Percentiles rank a stretch among this genome's conserved stretches.
Evolutionary conservation across 495 filamentous ascomycete species (phyloP).

Genomic region (Arthonia radiata): DNA sequence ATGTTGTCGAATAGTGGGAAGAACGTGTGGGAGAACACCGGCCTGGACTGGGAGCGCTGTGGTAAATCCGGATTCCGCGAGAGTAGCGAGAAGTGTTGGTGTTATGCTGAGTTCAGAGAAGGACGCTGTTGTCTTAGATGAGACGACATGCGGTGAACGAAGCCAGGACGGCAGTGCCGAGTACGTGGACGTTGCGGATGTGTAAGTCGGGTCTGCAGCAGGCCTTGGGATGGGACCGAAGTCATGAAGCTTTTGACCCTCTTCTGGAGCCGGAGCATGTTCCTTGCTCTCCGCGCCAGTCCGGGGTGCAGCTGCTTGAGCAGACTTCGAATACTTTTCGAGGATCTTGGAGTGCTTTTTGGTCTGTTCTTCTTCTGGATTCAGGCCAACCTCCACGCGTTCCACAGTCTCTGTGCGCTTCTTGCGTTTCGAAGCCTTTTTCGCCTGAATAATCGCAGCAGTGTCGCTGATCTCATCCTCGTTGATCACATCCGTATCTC

Average conservation of each 20-base stretch:
- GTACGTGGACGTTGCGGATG: slow-evolving; percentile 22
- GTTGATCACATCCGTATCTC: no score
- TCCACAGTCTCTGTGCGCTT: no score
- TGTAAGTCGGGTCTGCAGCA: slow-evolving; percentile 27
- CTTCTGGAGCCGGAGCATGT: slow-evolving; percentile 14
- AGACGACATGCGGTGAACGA: slow-evolving; percentile 39
- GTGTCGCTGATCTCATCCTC: no score
- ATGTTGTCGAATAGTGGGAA: slow-evolving; percentile 28
- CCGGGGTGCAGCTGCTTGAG: no score
- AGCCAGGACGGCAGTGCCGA: slow-evolving; percentile 49
- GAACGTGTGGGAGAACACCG: slow-evolving; percentile 49
- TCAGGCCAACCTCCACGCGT: no score
- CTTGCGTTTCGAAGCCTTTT: no score
- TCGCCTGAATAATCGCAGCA: no score
- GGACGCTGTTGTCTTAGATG: slow-evolving; percentile 26
- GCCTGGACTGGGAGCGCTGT: slow-evolving; percentile 73
- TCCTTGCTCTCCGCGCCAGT: slow-evolving; percentile 8
- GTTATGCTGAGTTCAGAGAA: slow-evolving; percentile 38
- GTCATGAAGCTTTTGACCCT: slow-evolving; percentile 35
- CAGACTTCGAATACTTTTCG: no score
- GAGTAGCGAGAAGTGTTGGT: slow-evolving; percentile 27
- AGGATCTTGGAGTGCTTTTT: no score
- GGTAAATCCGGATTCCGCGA: slow-evolving; percentile 39
- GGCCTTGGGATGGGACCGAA: slow-evolving; percentile 62
- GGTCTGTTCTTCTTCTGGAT: no score